Evolutionary conservation across 176 grass and related monocot genomes (phyloP), one percentile per base, ranked within the genome.

Genomic region (Rhynchospora tenuis): DNA sequence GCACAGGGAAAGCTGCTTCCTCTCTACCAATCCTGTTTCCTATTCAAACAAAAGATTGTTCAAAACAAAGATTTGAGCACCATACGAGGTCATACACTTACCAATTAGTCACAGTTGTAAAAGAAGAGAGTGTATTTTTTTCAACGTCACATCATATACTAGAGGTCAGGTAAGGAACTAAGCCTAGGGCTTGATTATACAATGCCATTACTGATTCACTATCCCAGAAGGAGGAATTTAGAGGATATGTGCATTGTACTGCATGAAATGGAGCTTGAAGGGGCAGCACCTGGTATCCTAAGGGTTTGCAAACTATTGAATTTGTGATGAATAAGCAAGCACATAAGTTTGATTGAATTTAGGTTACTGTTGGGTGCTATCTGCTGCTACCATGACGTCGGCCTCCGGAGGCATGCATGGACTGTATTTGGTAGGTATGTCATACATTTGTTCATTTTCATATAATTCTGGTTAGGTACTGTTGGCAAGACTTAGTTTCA

Each of bases 121-220:
- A 70, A 26, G 23, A 78, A 59, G 44, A 59, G 8, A 66, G 57
- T 70, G n/a, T 88, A 43, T 11, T n/a, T n/a, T n/a, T n/a, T n/a
- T 9, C 69, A 58, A 81, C 86, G 29, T 44, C 66, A 55, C 23
- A 70, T 11, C 63, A 5, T 23, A 17, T 38, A 88, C 83, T 80
- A 16, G 57, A 15, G 60, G 46, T 48, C 46, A 48, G 50, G 9
- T 52, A 52, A 48, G 13, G 33, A 56, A 26, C 70, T 54, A 79
- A 2, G 16, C 86, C 86, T 59, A 84, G 17, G 20, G 77, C 84
- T 63, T 79, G 66, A n/a, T 88, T 83, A 50, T 88, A 88, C 60
- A 88, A 88, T 46, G 77, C 61, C 13, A 71, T 84, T 28, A 79
- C 84, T 68, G 46, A 48, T 61, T 81, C 86, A 69, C 47, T 66